Conservation (phyloP, 1,284 basidiomycete species). For the Volvariella volvacea region DNA sequence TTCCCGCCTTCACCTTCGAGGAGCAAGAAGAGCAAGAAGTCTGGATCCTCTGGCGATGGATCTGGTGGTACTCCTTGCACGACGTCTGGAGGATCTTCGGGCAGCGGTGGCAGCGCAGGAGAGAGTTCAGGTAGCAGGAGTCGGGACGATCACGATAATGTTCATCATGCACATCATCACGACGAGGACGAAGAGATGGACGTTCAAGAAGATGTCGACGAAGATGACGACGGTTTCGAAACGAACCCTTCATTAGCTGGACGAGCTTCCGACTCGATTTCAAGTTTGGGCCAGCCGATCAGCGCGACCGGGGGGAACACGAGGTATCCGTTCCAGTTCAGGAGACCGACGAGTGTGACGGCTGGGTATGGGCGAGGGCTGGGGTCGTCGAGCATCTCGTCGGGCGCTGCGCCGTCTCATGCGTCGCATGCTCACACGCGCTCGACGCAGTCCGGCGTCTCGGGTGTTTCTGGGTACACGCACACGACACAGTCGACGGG, state of each 20-base stretch:
- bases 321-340: constrained; percentile 65
- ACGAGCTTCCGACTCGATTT: constrained; percentile 69
- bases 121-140: constrained; percentile 11
- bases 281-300: constrained; percentile 71
- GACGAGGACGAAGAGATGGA: constrained; percentile 28
- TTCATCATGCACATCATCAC: constrained; percentile 23
- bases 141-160: constrained; percentile 15
- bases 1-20: constrained; percentile 59
- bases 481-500: constrained; percentile 49
- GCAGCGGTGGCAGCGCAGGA: constrained; percentile 7
- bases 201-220: constrained; percentile 28
- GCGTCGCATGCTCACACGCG: constrained; percentile 26
- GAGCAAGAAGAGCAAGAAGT: constrained; percentile 17
- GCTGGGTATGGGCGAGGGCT: constrained; percentile 28
- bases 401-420: constrained; percentile 17
- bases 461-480: constrained; percentile 37
- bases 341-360: constrained; percentile 43
- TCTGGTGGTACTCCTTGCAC: constrained; percentile 8
- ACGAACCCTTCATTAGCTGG: constrained; percentile 36
- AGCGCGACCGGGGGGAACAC: constrained; percentile 25
- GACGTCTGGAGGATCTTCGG: constrained; percentile 2
- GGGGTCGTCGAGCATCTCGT: constrained; percentile 21
- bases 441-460: constrained; percentile 26
- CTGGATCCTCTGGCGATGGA: constrained; percentile 19
- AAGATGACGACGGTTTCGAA: constrained; percentile 15